Base-by-base conservation (phyloP, 768 basidiomycete species). In the Lactarius sp. region DNA sequence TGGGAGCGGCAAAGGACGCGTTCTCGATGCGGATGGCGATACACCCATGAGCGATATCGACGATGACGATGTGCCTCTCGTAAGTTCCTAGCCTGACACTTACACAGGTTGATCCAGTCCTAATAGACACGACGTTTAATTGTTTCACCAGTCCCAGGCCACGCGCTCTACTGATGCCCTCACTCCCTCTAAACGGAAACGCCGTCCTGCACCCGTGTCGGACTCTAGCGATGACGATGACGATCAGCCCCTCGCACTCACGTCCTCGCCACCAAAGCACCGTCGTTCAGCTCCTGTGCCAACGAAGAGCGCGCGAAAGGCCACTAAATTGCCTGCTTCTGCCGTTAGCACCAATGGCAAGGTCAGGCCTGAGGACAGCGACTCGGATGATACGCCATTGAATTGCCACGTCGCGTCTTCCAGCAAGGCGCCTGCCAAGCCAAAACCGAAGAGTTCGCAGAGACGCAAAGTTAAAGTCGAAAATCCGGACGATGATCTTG, bases 211-310 rank as follows among this genome's bases (percentile, higher is more conserved):
- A 8, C 44, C 61, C 50, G 27, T 52, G 18, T 57, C 77, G n/a
- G 52, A 60, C 31, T 72, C 76, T 33, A 79, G 79, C 63, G 78
- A 82, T 16, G 78, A 85, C 56, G 87, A 85, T 34, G 87, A 85
- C 64, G 88, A 89, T 52, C 87, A 91, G 66, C 88, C 90, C 60
- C 77, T 77, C 18, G 88, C 87, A 57, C 80, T 90, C 44, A 85
- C 88, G 54, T 87, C 88, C 33, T 88, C 90, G 44, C 88, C 87
- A 20, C 79, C 76, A 4, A 90, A 89, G 74, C 75, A 75, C 60
- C 61, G 71, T 18, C 71, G 71, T 31, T 73, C 79, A 49, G 73
- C 75, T 51, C 72, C 76, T 4, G 73, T 76, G n/a, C 70, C 76
- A 42, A 79, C 76, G 74, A 75, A 76, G 22, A 78, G 80, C 41